Percentiles rank a stretch among this genome's conserved stretches.
These are phyloP conservation scores for Neostapfia colusana DNA, from an alignment of 176 grass and related monocot species.

Conservation along the genomic window DNA sequence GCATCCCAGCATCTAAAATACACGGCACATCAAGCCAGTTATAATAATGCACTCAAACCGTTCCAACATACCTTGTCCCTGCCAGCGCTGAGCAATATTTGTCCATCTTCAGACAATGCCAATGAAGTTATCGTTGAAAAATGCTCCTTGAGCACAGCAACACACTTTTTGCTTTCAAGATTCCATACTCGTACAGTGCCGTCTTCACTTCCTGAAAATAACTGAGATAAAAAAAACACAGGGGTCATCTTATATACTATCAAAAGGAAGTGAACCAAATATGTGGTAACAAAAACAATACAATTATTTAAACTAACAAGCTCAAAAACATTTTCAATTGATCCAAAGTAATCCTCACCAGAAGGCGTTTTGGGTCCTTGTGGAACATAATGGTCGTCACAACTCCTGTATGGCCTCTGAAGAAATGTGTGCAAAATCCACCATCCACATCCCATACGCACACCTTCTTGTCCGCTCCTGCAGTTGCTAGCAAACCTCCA, in stretches of 20 bases:
- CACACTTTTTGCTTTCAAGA: constrained; percentile 81
- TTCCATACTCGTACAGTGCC: constrained; percentile 74
- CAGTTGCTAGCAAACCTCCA: constrained; percentile 90
- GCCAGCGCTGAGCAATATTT: constrained; percentile 76
- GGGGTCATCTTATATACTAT: constrained; percentile 7
- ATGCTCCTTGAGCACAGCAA: constrained; percentile 73
- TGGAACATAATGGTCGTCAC: constrained; percentile 85
- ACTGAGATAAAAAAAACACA: constrained; percentile 53
- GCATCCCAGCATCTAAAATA: neutral
- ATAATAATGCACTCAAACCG: neutral
- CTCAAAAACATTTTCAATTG: neutral
- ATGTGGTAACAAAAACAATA: neutral
- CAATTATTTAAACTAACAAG: constrained; percentile 18
- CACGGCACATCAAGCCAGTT: neutral
- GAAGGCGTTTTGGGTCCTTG: constrained; percentile 69
- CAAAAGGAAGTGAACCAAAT: neutral
- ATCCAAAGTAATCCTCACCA: constrained; percentile 54
- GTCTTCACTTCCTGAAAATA: constrained; percentile 92
- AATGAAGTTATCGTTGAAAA: constrained; percentile 83
- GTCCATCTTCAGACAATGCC: constrained; percentile 74
- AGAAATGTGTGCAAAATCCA: constrained; percentile 98
- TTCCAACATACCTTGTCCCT: constrained; percentile 70
- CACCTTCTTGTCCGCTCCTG: constrained; percentile 86
- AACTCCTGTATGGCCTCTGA: constrained; percentile 82
- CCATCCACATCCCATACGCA: constrained; percentile 94